Conservation (phyloP, 371 early-diverging fungal species). For the Mucor plumbeus region DNA sequence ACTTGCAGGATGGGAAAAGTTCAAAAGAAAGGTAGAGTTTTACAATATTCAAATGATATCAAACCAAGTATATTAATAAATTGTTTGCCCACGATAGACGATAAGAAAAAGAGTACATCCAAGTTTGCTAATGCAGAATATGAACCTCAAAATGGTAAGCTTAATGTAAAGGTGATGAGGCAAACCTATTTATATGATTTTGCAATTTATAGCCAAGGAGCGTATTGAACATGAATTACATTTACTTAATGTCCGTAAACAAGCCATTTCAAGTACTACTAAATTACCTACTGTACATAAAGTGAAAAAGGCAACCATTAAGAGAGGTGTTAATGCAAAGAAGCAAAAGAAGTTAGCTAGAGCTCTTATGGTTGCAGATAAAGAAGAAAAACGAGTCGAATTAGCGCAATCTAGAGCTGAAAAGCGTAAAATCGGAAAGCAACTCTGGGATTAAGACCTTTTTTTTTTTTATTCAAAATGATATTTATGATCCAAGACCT, state of each 20-base stretch:
- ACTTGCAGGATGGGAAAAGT: constrained; percentile 18
- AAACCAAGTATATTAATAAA: background rate
- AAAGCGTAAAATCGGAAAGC: constrained; percentile 31
- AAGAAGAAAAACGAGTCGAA: constrained; percentile 31
- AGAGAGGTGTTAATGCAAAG: constrained; percentile 25
- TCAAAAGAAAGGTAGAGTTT: constrained; percentile 17
- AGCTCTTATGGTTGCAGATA: constrained; percentile 33
- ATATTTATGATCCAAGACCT: constrained; percentile 76
- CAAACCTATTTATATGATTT: background rate
- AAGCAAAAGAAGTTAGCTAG: constrained; percentile 36
- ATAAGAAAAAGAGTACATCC: constrained; percentile 8
- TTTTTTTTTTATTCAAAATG: constrained; percentile 9
- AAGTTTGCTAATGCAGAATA: constrained; percentile 13
- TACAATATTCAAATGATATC: background rate
- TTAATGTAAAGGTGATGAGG: background rate
- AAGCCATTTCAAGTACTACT: constrained; percentile 21
- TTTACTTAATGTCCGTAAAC: constrained; percentile 29
- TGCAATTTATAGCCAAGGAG: constrained; percentile 29
- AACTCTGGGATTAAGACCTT: constrained; percentile 24
- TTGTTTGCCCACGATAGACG: background rate
- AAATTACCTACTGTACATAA: constrained; percentile 20
- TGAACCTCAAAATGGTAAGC: constrained; percentile 22
- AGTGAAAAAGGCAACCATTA: constrained; percentile 29
- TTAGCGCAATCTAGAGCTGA: constrained; percentile 22
- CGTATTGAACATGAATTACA: constrained; percentile 33